Percentiles rank a stretch among this genome's conserved stretches.
phyloP scores from a whole-genome alignment of 129 eudicot species.

The Lactuca sativa region DNA sequence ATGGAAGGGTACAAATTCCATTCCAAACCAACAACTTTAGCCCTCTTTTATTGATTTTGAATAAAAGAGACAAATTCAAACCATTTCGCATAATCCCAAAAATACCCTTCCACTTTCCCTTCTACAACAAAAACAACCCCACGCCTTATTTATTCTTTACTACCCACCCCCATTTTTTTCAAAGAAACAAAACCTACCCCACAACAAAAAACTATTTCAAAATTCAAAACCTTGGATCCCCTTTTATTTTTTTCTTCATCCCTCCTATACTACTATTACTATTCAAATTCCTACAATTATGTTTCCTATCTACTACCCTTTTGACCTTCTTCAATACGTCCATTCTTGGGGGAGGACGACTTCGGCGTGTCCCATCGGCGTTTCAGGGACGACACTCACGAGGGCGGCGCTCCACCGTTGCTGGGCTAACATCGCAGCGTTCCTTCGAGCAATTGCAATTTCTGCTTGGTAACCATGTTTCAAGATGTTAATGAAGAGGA shows the following conservation, averaged over 20 bases:
- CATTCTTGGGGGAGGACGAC: slow-evolving; percentile 71
- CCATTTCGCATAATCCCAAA: slow-evolving; percentile 26
- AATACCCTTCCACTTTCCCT: slow-evolving; percentile 12
- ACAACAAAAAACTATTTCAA: slow-evolving; percentile 20
- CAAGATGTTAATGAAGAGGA: background rate
- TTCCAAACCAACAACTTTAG: slow-evolving; percentile 25
- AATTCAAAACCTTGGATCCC: slow-evolving; percentile 5
- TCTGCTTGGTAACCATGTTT: slow-evolving; percentile 23
- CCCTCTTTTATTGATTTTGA: slow-evolving; percentile 24
- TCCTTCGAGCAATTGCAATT: slow-evolving; percentile 36
- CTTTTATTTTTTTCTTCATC: slow-evolving; percentile 3
- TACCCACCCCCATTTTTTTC: slow-evolving; percentile 20
- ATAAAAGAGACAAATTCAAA: slow-evolving; percentile 31
- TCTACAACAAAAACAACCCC: slow-evolving; percentile 22
- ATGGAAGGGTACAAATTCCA: slow-evolving; percentile 11
- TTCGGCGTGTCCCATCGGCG: slow-evolving; percentile 27
- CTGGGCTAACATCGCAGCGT: slow-evolving; percentile 29
- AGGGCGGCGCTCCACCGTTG: slow-evolving; percentile 33
- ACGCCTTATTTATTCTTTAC: slow-evolving; percentile 18
- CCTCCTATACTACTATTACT: slow-evolving; percentile 1
- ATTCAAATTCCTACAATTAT: slow-evolving; percentile 17
- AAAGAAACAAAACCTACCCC: slow-evolving; percentile 25
- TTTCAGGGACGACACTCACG: slow-evolving; percentile 16
- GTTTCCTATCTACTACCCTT: background rate
- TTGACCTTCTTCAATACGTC: slow-evolving; percentile 47